phyloP scores from a whole-genome alignment of 805 yeast species.

The Zygoascus flipseniorum region DNA sequence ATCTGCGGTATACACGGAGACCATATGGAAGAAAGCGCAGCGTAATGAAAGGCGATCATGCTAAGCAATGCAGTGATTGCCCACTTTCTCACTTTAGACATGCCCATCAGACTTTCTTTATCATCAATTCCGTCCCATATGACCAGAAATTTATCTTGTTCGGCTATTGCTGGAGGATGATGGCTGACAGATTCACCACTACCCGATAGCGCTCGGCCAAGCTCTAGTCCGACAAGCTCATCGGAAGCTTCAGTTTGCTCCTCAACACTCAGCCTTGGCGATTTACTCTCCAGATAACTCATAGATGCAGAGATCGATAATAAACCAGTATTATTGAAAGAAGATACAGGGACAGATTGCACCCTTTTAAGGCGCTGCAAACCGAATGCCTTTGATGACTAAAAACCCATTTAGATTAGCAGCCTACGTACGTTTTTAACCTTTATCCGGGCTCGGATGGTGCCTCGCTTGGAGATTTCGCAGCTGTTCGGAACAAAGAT shows the following conservation, averaged over 20 bases:
- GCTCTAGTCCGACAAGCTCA: not conserved
- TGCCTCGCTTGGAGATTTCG: too few relatives aligned
- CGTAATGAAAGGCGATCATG: constrained; percentile 21
- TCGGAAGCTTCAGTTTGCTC: not conserved
- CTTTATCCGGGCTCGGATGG: too few relatives aligned
- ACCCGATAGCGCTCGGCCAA: not conserved
- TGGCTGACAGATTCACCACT: not conserved
- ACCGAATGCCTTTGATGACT: too few relatives aligned
- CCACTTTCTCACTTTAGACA: constrained; percentile 31
- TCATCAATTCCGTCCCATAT: constrained; percentile 27
- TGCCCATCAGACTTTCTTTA: constrained; percentile 30
- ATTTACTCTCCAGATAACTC: too few relatives aligned
- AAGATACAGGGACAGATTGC: too few relatives aligned
- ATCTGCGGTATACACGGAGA: constrained; percentile 37
- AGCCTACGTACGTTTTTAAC: too few relatives aligned
- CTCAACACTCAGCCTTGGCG: not conserved
- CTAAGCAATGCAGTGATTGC: constrained; percentile 25
- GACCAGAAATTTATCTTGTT: not conserved
- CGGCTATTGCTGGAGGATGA: constrained; percentile 6
- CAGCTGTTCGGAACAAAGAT: too few relatives aligned
- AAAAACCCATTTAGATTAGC: too few relatives aligned
- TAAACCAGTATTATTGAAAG: too few relatives aligned
- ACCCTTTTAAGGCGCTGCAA: too few relatives aligned
- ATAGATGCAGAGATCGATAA: too few relatives aligned
- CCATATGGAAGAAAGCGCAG: constrained; percentile 45